Evolutionary conservation across 2,329 filamentous ascomycete species (phyloP).

Genomic region (Aspergillus cejpii): DNA sequence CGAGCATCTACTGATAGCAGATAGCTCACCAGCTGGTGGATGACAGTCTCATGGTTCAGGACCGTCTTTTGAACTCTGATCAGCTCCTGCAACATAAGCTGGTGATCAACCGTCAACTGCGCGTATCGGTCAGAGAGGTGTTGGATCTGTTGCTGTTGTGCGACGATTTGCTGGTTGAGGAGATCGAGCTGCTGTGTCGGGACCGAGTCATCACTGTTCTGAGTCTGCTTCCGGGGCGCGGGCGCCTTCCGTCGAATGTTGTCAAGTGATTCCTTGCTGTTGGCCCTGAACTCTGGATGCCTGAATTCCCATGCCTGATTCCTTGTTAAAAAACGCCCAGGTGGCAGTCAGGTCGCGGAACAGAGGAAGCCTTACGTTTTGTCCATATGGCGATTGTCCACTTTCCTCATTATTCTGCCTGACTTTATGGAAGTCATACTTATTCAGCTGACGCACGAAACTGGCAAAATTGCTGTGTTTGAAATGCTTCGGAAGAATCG

Average conservation of each 20-base stretch:
- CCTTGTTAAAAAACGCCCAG: slow-evolving; percentile 9
- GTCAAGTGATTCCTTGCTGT: slow-evolving; percentile 93
- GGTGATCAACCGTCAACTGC: slow-evolving; percentile 63
- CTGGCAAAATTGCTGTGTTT: slow-evolving; percentile 99
- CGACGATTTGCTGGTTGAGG: slow-evolving; percentile 78
- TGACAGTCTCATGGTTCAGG: slow-evolving; percentile 63
- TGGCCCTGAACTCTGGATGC: slow-evolving; percentile 89
- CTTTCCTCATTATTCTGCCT: slow-evolving; percentile 83
- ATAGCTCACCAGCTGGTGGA: slow-evolving; percentile 65
- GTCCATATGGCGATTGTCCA: slow-evolving; percentile 71
- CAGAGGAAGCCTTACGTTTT: slow-evolving; percentile 51
- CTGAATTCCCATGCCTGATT: slow-evolving; percentile 87
- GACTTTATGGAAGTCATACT: slow-evolving; percentile 98
- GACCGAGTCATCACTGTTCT: slow-evolving; percentile 64
- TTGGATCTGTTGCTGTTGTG: slow-evolving; percentile 88
- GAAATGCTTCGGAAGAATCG: slow-evolving; percentile 95
- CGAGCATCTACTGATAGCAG: slow-evolving; percentile 59
- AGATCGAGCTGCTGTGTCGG: slow-evolving; percentile 83
- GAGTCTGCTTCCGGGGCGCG: slow-evolving; percentile 68
- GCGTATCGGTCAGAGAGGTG: slow-evolving; percentile 76
- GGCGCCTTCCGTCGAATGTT: slow-evolving; percentile 95
- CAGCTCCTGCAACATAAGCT: slow-evolving; percentile 58
- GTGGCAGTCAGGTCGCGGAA: not conserved
- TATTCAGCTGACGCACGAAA: slow-evolving; percentile 92
- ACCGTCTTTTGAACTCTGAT: slow-evolving; percentile 63